Base-by-base conservation (phyloP, 306 rosid genomes). In the Gastrolobium bilobum region DNA sequence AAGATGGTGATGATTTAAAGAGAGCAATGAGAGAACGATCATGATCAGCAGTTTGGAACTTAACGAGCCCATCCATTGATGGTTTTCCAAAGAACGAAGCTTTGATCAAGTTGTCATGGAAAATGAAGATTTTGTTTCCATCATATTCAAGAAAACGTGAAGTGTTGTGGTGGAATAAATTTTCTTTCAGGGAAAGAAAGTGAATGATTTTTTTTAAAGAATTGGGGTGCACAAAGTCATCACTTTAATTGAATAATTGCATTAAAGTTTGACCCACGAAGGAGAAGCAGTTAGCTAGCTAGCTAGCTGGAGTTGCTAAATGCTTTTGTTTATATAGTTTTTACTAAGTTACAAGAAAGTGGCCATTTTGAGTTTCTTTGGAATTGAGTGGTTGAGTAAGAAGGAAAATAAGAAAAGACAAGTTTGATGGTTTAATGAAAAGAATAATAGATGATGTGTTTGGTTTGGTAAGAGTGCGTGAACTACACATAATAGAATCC, bases 361-460 rank as follows among this genome's bases (percentile, higher is more conserved):
- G 52, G 39, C 7, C 9, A 26, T 64, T 37, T 64, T 57, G 26
- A 20, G 26, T 62, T 63, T 60, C 13, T 33, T 68, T 71, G 69
- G 77, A 71, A 65, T 46, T 62, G 87, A 83, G 88, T 81, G 82
- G 91, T 86, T 85, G 89, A 82, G 76, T 66, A 4, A 75, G 58
- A 4, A 75, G 58, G 65, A 47, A 71, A 66, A 33, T 3, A 67
- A 79, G 34, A 78, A 71, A 82, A 65, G 87, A 75, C 77, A 69
- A 79, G 76, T 14, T 66, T 42, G 65, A 53, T 47, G 68, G 71
- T 0, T 37, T 56, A 51, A 76, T 75, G 10, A 39, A 71, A 44
- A 72, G 50, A 50, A 39, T 59, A 79, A 52, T 38, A 34, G 33
- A 69, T 67, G 15, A 61, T 64, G 81, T 70, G 54, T 79, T 83